These are phyloP conservation scores for Daldinia concentrica DNA, from an alignment of 495 filamentous ascomycete genomes.

Conservation along the genomic window DNA sequence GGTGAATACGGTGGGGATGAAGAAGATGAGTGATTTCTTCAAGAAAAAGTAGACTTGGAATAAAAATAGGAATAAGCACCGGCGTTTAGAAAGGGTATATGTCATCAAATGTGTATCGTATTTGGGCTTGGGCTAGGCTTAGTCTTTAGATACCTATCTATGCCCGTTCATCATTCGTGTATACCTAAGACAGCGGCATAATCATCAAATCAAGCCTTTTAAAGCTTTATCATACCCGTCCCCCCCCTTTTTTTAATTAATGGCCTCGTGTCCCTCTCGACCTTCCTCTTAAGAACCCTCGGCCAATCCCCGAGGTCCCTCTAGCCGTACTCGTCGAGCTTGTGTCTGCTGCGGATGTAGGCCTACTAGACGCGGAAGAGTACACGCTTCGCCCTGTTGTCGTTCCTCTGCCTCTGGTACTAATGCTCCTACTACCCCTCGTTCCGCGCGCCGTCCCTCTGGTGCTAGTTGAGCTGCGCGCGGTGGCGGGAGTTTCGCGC, in stretches of 20 bases:
- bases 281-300: conserved; percentile 48
- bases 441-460: conserved; percentile 45
- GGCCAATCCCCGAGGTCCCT: conserved; percentile 54
- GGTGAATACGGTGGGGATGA: conserved; percentile 90
- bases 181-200: conserved; percentile 14
- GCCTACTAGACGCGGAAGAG: conserved; percentile 19
- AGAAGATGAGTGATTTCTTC: conserved; percentile 96
- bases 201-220: conserved; percentile 8
- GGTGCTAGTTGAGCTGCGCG: conserved; percentile 7
- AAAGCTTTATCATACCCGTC: conserved; percentile 16
- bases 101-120: conserved; percentile 6
- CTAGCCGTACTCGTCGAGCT: conserved; percentile 47
- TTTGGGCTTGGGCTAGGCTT: not conserved
- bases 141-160: not conserved
- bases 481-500: conserved; percentile 55
- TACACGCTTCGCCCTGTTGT: conserved; percentile 13
- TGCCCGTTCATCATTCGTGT: conserved; percentile 19
- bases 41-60: conserved; percentile 65
- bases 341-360: conserved; percentile 38
- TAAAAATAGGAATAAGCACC: not conserved
- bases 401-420: conserved; percentile 37
- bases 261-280: conserved; percentile 45
- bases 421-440: conserved; percentile 20
- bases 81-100: not conserved
- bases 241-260: conserved; percentile 15